A percentile compares a stretch with the other conserved stretches of the same genome.
These are phyloP conservation scores for Gastrolobium bilobum DNA, from an alignment of 306 rosid genomes.

Conservation along the genomic window DNA sequence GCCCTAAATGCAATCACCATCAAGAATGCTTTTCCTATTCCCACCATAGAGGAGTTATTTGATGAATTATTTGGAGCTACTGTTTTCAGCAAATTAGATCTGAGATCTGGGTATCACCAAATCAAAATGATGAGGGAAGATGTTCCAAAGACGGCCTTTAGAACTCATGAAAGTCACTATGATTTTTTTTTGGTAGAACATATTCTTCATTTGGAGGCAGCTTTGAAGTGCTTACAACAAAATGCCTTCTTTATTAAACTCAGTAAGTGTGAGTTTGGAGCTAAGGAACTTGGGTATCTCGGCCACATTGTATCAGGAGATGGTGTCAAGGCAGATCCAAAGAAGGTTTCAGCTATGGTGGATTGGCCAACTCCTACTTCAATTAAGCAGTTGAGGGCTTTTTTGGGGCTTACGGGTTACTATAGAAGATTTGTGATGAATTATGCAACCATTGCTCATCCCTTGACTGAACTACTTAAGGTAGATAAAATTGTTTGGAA, in stretches of 20 bases:
- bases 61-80: neutral
- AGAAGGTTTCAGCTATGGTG: neutral
- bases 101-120: neutral
- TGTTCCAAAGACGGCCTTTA: neutral
- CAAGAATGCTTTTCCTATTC: too few species aligned
- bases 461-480: too few species aligned
- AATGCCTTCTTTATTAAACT: too few species aligned
- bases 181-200: neutral
- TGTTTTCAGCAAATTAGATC: neutral
- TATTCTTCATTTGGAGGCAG: neutral
- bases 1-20: too few species aligned
- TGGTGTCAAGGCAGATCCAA: neutral
- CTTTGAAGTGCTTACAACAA: too few species aligned
- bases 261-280: neutral
- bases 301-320: neutral
- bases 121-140: neutral
- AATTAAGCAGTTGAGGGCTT: too few species aligned
- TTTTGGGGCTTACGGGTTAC: neutral
- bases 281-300: too few species aligned
- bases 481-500: too few species aligned
- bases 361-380: neutral
- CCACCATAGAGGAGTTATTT: neutral
- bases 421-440: too few species aligned
- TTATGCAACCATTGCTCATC: neutral
- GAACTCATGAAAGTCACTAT: neutral